phyloP scores from a whole-genome alignment of 257 asterid genomes.

The Nicotiana noctiflora region DNA sequence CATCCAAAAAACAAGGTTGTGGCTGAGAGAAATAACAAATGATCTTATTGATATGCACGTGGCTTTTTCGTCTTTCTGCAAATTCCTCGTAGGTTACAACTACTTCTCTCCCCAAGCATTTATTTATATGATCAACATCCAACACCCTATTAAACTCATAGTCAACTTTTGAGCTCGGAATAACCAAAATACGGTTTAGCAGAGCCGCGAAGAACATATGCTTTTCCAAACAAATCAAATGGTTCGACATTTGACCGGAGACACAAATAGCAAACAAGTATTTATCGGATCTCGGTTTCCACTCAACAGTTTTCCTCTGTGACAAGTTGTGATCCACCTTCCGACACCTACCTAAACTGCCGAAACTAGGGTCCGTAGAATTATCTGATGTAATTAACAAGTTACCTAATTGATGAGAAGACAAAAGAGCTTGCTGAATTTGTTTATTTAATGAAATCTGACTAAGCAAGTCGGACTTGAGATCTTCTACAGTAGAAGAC shows the following conservation, averaged over 20 bases:
- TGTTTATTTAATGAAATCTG: constrained; percentile 71
- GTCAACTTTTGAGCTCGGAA: constrained; percentile 88
- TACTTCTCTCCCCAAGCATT: constrained; percentile 75
- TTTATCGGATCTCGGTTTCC: constrained; percentile 79
- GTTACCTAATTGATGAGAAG: constrained; percentile 50
- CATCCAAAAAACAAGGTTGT: constrained; percentile 79
- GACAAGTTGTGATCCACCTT: constrained; percentile 61
- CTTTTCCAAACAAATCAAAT: constrained; percentile 92
- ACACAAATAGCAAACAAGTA: constrained; percentile 80
- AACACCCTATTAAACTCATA: constrained; percentile 64
- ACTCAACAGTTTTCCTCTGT: constrained; percentile 62
- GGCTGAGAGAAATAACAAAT: constrained; percentile 88
- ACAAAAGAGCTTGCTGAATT: constrained; percentile 64
- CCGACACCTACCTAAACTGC: constrained; percentile 48
- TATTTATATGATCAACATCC: constrained; percentile 79
- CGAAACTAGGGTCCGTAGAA: constrained; percentile 39
- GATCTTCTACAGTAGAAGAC: constrained; percentile 25
- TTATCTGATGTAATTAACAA: constrained; percentile 29
- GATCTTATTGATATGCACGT: constrained; percentile 60
- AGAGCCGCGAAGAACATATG: constrained; percentile 93
- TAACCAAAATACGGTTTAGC: constrained; percentile 72
- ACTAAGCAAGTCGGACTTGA: constrained; percentile 46
- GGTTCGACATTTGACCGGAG: constrained; percentile 98
- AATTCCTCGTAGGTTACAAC: constrained; percentile 87
- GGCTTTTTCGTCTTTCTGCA: constrained; percentile 50